Conservation (phyloP, 2,329 filamentous ascomycete species). For the Colletotrichum tropicale region DNA sequence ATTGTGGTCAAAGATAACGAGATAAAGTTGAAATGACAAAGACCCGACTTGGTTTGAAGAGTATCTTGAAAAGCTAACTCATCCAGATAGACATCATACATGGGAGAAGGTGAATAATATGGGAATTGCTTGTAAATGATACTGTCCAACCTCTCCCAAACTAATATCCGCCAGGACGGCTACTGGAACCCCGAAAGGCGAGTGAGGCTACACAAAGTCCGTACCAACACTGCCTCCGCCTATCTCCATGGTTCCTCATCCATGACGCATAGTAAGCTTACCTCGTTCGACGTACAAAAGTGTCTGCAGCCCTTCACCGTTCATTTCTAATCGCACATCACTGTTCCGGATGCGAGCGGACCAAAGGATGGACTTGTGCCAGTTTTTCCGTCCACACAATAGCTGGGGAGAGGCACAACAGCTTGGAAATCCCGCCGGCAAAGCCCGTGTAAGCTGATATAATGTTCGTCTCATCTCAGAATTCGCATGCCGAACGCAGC, state of each 20-base stretch:
- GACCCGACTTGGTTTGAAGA: accelerated
- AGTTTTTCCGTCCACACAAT: neutral
- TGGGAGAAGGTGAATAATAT: accelerated
- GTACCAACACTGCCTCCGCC: neutral
- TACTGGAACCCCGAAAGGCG: neutral
- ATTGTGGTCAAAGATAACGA: accelerated
- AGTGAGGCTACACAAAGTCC: neutral
- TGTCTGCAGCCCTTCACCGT: neutral
- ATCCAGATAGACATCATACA: neutral
- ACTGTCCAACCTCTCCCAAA: accelerated
- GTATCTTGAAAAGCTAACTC: neutral
- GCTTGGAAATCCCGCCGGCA: neutral
- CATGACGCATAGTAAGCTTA: neutral
- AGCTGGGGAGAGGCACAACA: neutral
- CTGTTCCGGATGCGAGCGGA: neutral
- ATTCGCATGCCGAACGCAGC: neutral
- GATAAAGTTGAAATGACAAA: neutral
- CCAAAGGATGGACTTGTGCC: neutral
- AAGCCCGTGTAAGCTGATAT: neutral
- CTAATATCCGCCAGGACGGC: neutral
- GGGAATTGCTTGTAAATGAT: neutral
- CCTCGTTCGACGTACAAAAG: neutral
- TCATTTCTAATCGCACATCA: neutral
- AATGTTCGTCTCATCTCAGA: neutral
- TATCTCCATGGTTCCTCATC: neutral